Evolutionary conservation across 2,329 filamentous ascomycete genomes (phyloP), one percentile per base, ranked within the genome.

Genomic region (Trichoderma harzianum): DNA sequence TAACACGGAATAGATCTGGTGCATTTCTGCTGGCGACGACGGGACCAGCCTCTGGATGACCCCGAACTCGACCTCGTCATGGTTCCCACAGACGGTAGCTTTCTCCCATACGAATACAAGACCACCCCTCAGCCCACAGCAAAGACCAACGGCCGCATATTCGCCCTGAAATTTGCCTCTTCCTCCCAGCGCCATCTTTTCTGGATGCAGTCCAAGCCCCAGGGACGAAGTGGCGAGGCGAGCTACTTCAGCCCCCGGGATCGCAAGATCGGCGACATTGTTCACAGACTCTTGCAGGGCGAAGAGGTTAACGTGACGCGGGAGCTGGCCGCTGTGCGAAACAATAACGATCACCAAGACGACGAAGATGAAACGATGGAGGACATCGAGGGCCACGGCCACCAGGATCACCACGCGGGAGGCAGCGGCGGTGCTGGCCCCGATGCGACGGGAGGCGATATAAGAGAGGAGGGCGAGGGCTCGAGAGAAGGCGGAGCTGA

Each of bases 11-110:
- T 75, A 94, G 92, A 98, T 67, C 89, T 99, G 73, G 87, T 97
- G 73, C 95, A 98, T 85, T 97, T 99, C 84, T 98, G 95, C 88
- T 99, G 97, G 97, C 92, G 95, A 75, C 91, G 93, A 78, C 92
- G 96, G 76, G 88, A 86, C 76, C 88, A 89, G 72, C 85, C 91
- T 26, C 83, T 93, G 75, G 89, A 92, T 74, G 84, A 92, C 72
- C 92, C 95, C 72, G 92, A 96, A 73, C 84, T 97, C 74, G 95
- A 99, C 80, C 88, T 99, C 47, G 90, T 98, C 77, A 98, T 98
- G 93, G 91, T 99, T 67, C 95, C 96, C 26, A 88, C 88, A 69
- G 97, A 99, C 81, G 93, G 93, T 76, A 91, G 90, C 78, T 99
- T 99, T 83, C 86, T 90, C 14, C 94, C 95, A 8, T 96, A 97